A percentile compares a stretch with the other conserved stretches of the same genome.
These are phyloP conservation scores for Drechslerella coelobrocha DNA, from an alignment of 2,329 filamentous ascomycete genomes.

Conservation along the genomic window DNA sequence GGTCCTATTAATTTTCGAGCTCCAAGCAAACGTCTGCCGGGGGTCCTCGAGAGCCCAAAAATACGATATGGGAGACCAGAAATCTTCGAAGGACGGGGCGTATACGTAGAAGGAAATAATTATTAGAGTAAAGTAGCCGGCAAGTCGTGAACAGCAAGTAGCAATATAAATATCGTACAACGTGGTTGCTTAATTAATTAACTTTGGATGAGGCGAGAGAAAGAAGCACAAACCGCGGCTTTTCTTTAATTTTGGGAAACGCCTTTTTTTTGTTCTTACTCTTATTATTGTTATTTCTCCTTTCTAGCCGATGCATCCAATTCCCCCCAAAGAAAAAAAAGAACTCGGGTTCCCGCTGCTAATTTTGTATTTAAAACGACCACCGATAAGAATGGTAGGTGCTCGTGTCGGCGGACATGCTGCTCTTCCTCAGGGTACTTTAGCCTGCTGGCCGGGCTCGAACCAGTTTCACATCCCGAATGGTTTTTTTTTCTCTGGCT, in stretches of 20 bases:
- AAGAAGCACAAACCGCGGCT: too few relatives aligned
- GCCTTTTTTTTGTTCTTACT: too few relatives aligned
- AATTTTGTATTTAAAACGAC: neutral
- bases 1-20: neutral
- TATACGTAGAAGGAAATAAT: neutral
- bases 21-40: neutral
- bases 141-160: too few relatives aligned
- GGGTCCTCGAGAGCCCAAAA: neutral
- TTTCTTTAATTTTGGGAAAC: too few relatives aligned
- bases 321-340: too few relatives aligned
- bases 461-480: neutral
- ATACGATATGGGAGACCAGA: neutral
- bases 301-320: too few relatives aligned
- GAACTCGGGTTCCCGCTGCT: too few relatives aligned
- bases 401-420: neutral
- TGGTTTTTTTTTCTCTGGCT: conserved; percentile 1
- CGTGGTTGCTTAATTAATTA: too few relatives aligned
- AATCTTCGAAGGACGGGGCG: neutral
- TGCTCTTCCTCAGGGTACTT: neutral
- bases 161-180: too few relatives aligned
- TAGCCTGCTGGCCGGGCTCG: neutral
- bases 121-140: too few relatives aligned
- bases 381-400: neutral
- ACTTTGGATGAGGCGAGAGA: too few relatives aligned
- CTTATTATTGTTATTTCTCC: too few relatives aligned